Evolutionary conservation across 176 grass and related monocot genomes (phyloP).

Genomic region (Neostapfia colusana): DNA sequence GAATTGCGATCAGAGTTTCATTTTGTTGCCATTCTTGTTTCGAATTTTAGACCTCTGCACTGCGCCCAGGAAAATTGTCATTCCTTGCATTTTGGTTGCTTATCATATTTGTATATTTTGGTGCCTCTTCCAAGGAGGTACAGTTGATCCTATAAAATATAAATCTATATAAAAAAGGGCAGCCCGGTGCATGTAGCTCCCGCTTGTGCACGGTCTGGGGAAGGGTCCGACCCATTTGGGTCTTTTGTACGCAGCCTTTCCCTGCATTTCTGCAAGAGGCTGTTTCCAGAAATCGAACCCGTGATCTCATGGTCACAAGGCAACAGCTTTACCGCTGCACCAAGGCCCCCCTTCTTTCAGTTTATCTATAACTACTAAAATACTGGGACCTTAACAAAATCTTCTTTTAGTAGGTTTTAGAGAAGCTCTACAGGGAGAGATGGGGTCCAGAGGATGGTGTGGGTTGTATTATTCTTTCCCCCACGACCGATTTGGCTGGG

Average conservation of each 20-base stretch:
- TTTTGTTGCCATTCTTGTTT: background rate
- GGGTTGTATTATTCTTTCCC: constrained; percentile 80
- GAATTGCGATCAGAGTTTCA: background rate
- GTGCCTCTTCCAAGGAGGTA: background rate
- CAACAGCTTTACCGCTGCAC: too few relatives aligned
- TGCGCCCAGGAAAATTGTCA: background rate
- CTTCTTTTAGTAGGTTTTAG: constrained; percentile 55
- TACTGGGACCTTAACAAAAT: background rate
- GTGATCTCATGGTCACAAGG: too few relatives aligned
- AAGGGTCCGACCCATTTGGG: too few relatives aligned
- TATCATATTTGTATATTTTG: background rate
- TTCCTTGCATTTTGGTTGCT: constrained; percentile 13
- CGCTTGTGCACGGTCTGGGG: too few relatives aligned
- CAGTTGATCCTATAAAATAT: background rate
- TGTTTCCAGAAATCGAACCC: too few relatives aligned
- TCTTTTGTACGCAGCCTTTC: too few relatives aligned
- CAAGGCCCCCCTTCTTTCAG: too few relatives aligned
- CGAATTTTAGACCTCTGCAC: background rate
- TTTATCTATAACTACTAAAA: background rate
- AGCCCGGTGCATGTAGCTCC: too few relatives aligned
- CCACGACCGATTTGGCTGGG: constrained; percentile 78
- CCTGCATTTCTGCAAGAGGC: too few relatives aligned
- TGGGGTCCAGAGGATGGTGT: constrained; percentile 72
- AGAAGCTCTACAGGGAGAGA: constrained; percentile 77
- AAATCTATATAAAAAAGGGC: too few relatives aligned